Base-by-base conservation (phyloP, 139 green algal species). In the Mychonastes homosphaera region DNA sequence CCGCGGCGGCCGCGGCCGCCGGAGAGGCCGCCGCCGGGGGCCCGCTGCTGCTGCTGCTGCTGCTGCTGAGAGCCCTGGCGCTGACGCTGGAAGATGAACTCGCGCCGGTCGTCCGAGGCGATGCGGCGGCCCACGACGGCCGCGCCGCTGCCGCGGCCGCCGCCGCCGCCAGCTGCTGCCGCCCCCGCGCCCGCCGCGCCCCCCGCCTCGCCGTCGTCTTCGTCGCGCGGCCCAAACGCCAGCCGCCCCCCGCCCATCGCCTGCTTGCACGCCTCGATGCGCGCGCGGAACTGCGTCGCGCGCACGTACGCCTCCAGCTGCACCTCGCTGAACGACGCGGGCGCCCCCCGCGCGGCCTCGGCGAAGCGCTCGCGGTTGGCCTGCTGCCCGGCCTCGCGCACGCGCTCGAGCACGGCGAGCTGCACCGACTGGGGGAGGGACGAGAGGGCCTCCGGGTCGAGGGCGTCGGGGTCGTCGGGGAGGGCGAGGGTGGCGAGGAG, bases 221-320 rank as follows among this genome's bases (percentile, higher is more conserved):
- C n/a, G n/a, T n/a, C n/a, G n/a, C n/a, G n/a, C n/a, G n/a, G n/a
- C n/a, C n/a, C n/a, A n/a, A n/a, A n/a, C n/a, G 45, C 57, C 12
- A 12, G 19, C 23, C n/a, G 10, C 18, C 46, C 65, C 1, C 58
- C 69, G 12, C 73, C 73, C 34, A 81, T 58, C 7, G 32, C 33
- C 36, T 58, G 36, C 56, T 81, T 81, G 62, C 64, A 69, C 26
- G 26, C 41, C 58, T 76, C 66, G 29, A 81, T 69, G 52, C 71
- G 53, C 66, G 77, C 66, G 6, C 66, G 28, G 59, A 81, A 81
- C 9, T 38, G 53, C 21, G 34, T 60, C 45, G 67, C 64, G 39
- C 82, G 84, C 27, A 96, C 67, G 70, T 92, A 96, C 18, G 79
- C 78, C 35, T 77, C 13, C 71, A 96, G 81, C 67, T 96, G 83